Conservation (phyloP, 495 filamentous ascomycete genomes). For the Poronia punctata region DNA sequence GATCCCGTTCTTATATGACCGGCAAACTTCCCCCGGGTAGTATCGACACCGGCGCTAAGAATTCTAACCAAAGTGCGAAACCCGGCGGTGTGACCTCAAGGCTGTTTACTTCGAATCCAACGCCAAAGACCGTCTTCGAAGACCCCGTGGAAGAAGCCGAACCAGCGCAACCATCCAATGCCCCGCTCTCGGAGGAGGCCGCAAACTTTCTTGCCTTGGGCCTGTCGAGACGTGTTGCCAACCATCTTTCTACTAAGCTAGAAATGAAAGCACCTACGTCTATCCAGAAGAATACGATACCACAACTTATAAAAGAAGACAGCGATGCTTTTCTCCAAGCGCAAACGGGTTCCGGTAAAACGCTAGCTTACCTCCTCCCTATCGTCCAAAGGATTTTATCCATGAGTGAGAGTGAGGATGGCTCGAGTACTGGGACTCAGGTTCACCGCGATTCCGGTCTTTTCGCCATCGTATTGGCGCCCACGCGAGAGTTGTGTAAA, state of each 20-base stretch:
- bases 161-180: slow-evolving; percentile 77
- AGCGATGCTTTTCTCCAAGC: slow-evolving; percentile 94
- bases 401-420: slow-evolving; percentile 51
- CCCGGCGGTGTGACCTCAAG: slow-evolving; percentile 66
- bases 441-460: slow-evolving; percentile 79
- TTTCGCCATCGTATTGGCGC: slow-evolving; percentile 86
- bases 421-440: slow-evolving; percentile 33
- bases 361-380: slow-evolving; percentile 84
- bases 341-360: slow-evolving; percentile 96
- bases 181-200: slow-evolving; percentile 77
- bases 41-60: slow-evolving; percentile 13
- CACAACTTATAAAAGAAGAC: slow-evolving; percentile 70
- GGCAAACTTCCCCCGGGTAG: slow-evolving; percentile 8
- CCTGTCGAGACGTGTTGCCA: slow-evolving; percentile 66
- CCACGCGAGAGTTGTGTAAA: slow-evolving; percentile 87
- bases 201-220: slow-evolving; percentile 80
- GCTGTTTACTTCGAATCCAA: slow-evolving; percentile 82
- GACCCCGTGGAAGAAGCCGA: slow-evolving; percentile 35
- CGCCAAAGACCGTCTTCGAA: slow-evolving; percentile 50
- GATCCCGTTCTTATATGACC: slow-evolving; percentile 14
- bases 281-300: slow-evolving; percentile 84
- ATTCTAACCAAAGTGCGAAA: slow-evolving; percentile 23
- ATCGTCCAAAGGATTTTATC: slow-evolving; percentile 82
- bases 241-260: slow-evolving; percentile 78
- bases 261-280: slow-evolving; percentile 85